Evolutionary conservation across 1,139 yeast species (phyloP), one percentile per base, ranked within the genome.

Genomic region (Meyerozyma athensensis): DNA sequence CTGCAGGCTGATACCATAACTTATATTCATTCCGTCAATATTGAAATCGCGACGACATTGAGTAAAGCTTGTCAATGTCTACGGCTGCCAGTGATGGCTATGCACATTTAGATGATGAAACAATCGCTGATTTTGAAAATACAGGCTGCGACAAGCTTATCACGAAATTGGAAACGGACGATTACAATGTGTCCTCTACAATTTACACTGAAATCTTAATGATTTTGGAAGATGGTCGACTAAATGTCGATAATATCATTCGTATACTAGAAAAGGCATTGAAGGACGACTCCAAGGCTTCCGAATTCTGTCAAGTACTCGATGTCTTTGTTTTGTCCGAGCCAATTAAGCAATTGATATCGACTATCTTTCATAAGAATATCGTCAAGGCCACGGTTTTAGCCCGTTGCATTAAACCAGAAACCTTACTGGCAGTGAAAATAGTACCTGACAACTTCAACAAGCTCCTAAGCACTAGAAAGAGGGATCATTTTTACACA

Each of bases 401-500:
- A 33, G 68, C 72, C 3, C 56, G 52, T 16, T 58, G 61, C 39
- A 60, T 72, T 14, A 54, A 60, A 10, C 47, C 63, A 1, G 71
- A 67, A 9, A 55, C 63, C 10, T 58, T 76, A 38, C 53, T 64
- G 20, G 58, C 61, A 30, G 54, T 68, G 30, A 64, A 64, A 1
- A 47, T 69, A 3, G 66, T 75, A 5, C 74, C 76, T 1, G 46
- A 54, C 1, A 71, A 66, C 5, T 59, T 66, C 26, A 58, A 59
- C 30, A 65, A 68, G 35, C 65, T 64, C 36, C 54, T 74, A 54
- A 67, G 75, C 45, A 60, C 71, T 42, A 56, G 67, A 14, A 65
- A 74, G 26, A 59, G 81, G 60, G 64, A 78, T 55, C 65, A 75
- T 63, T 52, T 77, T 46, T 85, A 80, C 56, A 81, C 87, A 26